Conservation (phyloP, 768 basidiomycete species). For the Leucosporidium scottii region DNA sequence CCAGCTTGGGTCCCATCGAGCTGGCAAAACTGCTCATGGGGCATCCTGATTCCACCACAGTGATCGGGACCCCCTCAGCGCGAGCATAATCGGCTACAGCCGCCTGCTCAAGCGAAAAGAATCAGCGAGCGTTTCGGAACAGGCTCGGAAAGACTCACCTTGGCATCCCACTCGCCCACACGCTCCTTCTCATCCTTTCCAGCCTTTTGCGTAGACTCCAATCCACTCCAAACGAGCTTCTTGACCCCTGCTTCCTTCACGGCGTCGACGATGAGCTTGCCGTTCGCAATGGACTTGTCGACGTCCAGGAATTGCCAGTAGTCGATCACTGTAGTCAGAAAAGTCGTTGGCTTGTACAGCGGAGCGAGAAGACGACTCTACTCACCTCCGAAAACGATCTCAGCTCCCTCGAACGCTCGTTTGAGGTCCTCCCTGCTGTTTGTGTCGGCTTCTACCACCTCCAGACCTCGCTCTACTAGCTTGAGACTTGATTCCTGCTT, state of each 20-base stretch:
- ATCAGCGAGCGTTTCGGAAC: neutral
- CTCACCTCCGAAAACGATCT: conserved; percentile 10
- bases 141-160: neutral
- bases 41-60: neutral
- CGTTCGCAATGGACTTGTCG: conserved; percentile 20
- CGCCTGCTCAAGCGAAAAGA: neutral
- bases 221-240: conserved; percentile 21
- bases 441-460: conserved; percentile 13
- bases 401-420: conserved; percentile 15
- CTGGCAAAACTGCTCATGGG: neutral
- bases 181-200: conserved; percentile 10
- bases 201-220: conserved; percentile 1
- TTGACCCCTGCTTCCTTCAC: conserved; percentile 25
- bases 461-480: conserved; percentile 4
- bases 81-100: neutral
- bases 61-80: neutral
- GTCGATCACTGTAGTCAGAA: conserved; percentile 16
- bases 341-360: neutral
- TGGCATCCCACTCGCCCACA: conserved; percentile 14
- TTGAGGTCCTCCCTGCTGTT: neutral
- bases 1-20: neutral
- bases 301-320: conserved; percentile 26
- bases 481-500: conserved; percentile 23
- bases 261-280: conserved; percentile 32
- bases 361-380: neutral